Evolutionary conservation across 768 basidiomycete species (phyloP), one percentile per base, ranked within the genome.

Genomic region (Fistulinella prunicolor): DNA sequence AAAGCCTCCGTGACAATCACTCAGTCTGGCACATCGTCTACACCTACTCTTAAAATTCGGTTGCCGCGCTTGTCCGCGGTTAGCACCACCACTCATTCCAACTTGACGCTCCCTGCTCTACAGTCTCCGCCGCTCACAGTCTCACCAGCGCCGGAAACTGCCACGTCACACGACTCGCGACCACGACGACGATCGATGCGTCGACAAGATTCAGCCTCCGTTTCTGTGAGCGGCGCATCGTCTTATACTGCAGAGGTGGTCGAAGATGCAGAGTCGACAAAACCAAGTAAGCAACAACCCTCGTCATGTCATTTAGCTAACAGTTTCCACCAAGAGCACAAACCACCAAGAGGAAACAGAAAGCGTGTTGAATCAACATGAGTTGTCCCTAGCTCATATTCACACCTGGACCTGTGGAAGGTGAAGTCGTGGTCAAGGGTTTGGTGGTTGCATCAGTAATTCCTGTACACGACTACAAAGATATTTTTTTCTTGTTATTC

Each of bases 1-100:
- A 69, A 67, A 42, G 61, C 66, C n/a, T 65, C 66, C 12, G 57
- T 67, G 24, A 69, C 61, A 1, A 65, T 69, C 49, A 67, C 67
- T 12, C 67, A 67, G 29, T 66, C 66, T 2, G 47, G 49, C 29
- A 51, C 61, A 36, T 68, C 66, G 8, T 55, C 66, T 22, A 67
- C 67, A 9, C 67, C 66, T 35, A 67, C 66, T 17, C 61, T 67
- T 22, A 67, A 68, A 56, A 67, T 67, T 23, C 63, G 66, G 50
- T 41, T 67, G 42, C 66, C 66, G 30, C 63, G 65, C 41, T 42
- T 67, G 34, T 58, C 63, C 20, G 59, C 65, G 22, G 65, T 69
- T 22, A 69, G 55, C 24, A 36, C 56, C 10, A 54, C 61, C 23
- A 44, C 56, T 32, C 62, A 66, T 10, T 50, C 65, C 14, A 63